These are phyloP conservation scores for Hygrocybe punicea DNA, from an alignment of 768 basidiomycete genomes.

Conservation along the genomic window DNA sequence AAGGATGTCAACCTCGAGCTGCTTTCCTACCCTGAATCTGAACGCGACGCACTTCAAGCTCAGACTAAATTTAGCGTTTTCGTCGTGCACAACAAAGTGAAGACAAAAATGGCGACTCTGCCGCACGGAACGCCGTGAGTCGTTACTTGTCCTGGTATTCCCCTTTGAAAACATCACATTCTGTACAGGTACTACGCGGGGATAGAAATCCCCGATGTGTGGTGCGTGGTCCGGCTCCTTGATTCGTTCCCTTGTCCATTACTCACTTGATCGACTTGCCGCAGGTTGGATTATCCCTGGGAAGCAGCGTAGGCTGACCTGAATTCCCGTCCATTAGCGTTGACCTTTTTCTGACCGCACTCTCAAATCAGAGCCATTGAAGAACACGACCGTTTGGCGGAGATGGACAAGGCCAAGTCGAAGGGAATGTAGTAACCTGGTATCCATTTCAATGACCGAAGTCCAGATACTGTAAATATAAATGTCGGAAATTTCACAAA, in stretches of 20 bases:
- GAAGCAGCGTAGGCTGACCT: slow-evolving; percentile 57
- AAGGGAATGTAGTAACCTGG: background rate
- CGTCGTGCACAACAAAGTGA: slow-evolving; percentile 92
- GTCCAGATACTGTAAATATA: background rate
- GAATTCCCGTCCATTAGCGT: background rate
- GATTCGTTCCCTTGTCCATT: background rate
- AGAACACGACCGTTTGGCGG: slow-evolving; percentile 65
- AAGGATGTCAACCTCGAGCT: slow-evolving; percentile 82
- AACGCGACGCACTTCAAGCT: slow-evolving; percentile 62
- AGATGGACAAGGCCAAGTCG: slow-evolving; percentile 33
- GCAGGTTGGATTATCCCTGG: slow-evolving; percentile 84
- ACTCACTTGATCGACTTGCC: background rate
- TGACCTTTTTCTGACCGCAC: slow-evolving; percentile 3
- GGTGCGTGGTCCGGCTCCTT: slow-evolving; percentile 44
- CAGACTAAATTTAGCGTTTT: slow-evolving; percentile 86
- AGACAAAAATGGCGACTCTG: slow-evolving; percentile 75
- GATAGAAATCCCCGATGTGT: slow-evolving; percentile 66
- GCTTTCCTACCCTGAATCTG: slow-evolving; percentile 59
- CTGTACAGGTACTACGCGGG: slow-evolving; percentile 71
- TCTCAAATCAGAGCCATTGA: slow-evolving; percentile 61
- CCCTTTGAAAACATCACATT: background rate
- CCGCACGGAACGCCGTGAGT: slow-evolving; percentile 63
- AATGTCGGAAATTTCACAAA: background rate
- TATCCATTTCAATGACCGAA: background rate
- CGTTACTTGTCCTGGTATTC: background rate